These are phyloP conservation scores for Cymbopogon citratus DNA, from an alignment of 176 grass and related monocot species.

Conservation along the genomic window DNA sequence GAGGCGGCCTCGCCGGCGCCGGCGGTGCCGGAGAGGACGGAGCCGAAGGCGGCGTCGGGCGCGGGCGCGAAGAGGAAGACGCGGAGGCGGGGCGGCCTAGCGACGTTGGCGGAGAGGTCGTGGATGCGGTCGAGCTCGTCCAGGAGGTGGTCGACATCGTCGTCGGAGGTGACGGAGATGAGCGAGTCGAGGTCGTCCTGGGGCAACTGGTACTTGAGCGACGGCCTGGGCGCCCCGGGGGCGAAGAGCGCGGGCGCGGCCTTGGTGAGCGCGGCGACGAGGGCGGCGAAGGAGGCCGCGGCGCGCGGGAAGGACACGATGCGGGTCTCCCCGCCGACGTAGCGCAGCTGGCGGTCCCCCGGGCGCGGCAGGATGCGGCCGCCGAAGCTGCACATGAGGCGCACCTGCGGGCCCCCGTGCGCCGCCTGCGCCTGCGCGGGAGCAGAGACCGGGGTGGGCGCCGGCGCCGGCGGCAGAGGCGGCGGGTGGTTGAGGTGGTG, in stretches of 20 bases:
- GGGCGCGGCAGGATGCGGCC: conserved; percentile 82
- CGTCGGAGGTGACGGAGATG: conserved; percentile 78
- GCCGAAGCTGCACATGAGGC: conserved; percentile 92
- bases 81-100: conserved; percentile 51
- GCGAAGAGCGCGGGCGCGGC: conserved; percentile 35
- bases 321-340: conserved; percentile 86
- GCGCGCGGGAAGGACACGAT: conserved; percentile 73
- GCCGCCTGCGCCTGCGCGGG: not conserved
- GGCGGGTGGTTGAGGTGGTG: not conserved
- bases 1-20: not conserved
- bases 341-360: conserved; percentile 70
- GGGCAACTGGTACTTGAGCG: conserved; percentile 74
- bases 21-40: conserved; percentile 43
- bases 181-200: conserved; percentile 81
- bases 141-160: conserved; percentile 88
- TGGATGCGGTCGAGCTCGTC: conserved; percentile 72
- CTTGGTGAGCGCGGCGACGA: conserved; percentile 47
- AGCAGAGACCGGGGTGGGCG: not conserved
- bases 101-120: not conserved
- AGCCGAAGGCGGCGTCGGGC: conserved; percentile 30
- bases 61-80: conserved; percentile 47
- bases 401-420: conserved; percentile 30
- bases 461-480: not conserved
- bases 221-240: not conserved
- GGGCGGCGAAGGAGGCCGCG: conserved; percentile 39